Evolutionary conservation across 352 stramenopile species (phyloP), one percentile per base, ranked within the genome.

Genomic region (Globisporangium cylindrosporum): DNA sequence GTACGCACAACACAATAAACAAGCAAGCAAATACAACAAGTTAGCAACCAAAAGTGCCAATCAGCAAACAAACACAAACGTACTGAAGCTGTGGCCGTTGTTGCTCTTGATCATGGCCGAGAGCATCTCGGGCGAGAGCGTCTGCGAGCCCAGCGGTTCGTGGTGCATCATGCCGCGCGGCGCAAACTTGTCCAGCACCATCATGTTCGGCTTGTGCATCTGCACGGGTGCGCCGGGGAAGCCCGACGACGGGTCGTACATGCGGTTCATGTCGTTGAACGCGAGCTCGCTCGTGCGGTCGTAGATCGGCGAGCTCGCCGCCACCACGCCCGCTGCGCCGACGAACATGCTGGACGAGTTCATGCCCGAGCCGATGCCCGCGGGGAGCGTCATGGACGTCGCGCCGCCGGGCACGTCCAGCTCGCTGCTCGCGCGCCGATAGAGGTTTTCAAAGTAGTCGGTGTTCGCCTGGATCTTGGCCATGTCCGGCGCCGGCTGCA

Each of bases 91-190:
- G 48, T 76, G 72, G 57, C 72, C 73, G 62, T 83, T 84, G 71
- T 91, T 91, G 72, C 81, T 90, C 74, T 94, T 92, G 65, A 91
- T 89, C 82, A 93, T 93, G 24, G 80, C 79, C 60, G 84, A 90
- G 41, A 95, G 82, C 46, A 93, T 79, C 71, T 95, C 87, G 3
- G 87, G 85, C 12, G 87, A 91, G 12, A 95, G 56, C 34, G 87
- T 95, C 73, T 95, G 87, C 27, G 87, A 91, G 0, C 82, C 83
- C 4, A 95, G 36, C n/a, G 59, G 67, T 5, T 70, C 65, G 56
- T 90, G 75, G 27, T 77, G 67, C 29, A 79, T 60, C 56, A 75
- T 69, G 48, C 69, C 69, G 18, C 53, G 51, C 7, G 49, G 38
- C 43, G 63, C 64, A 29, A 70, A 70, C 58, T 70, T 70, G 58